These are phyloP conservation scores for Tylopilus intermedius DNA, from an alignment of 768 basidiomycete species.

Conservation along the genomic window DNA sequence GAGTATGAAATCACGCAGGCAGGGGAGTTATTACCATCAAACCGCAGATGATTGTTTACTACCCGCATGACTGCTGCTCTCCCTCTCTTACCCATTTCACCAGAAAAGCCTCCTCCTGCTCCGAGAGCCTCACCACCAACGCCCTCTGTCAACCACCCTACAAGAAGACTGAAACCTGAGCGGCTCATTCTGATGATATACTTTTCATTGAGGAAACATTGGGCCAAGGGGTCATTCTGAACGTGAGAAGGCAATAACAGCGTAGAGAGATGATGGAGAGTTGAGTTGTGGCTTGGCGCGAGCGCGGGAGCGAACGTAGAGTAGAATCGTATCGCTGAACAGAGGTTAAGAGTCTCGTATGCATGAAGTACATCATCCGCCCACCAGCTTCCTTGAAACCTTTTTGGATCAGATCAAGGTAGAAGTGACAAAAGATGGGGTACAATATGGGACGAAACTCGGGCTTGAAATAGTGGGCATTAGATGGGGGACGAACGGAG, in stretches of 20 bases:
- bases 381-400: slow-evolving; percentile 87
- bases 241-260: slow-evolving; percentile 81
- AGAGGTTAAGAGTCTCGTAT: slow-evolving; percentile 5
- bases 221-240: slow-evolving; percentile 74
- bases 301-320: slow-evolving; percentile 65
- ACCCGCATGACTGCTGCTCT: slow-evolving; percentile 89
- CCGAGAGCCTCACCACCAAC: slow-evolving; percentile 83
- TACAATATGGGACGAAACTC: slow-evolving; percentile 92
- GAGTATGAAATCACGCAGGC: slow-evolving; percentile 14
- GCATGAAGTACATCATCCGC: slow-evolving; percentile 21
- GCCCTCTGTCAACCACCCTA: slow-evolving; percentile 96
- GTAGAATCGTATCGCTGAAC: slow-evolving; percentile 70
- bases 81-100: slow-evolving; percentile 78
- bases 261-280: slow-evolving; percentile 73
- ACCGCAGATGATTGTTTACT: slow-evolving; percentile 87
- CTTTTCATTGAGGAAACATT: slow-evolving; percentile 84
- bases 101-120: slow-evolving; percentile 70
- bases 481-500: slow-evolving; percentile 1
- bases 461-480: slow-evolving; percentile 46
- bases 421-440: slow-evolving; percentile 96
- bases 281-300: slow-evolving; percentile 57
- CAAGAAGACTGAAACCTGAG: slow-evolving; percentile 84
- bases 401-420: slow-evolving; percentile 86
- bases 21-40: slow-evolving; percentile 60
- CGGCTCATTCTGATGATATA: slow-evolving; percentile 87